Conservation (phyloP, 139 green algal species). For the Medakamo hakoo region DNA sequence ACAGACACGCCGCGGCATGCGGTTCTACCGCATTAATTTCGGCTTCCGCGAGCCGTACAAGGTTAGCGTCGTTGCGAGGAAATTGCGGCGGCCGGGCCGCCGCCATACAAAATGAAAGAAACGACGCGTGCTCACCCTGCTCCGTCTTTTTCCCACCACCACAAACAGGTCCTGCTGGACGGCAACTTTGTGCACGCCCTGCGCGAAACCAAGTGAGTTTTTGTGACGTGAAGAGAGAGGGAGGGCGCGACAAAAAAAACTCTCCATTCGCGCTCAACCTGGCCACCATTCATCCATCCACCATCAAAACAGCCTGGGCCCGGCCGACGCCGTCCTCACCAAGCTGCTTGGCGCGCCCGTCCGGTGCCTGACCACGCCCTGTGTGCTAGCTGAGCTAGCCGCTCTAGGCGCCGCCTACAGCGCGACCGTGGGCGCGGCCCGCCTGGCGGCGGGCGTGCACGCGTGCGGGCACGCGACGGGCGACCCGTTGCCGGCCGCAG, state of each 20-base stretch:
- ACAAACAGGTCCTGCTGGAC: constrained; percentile 54
- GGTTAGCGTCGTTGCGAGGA: constrained; percentile 4
- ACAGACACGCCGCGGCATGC: constrained; percentile 28
- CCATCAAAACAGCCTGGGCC: background rate
- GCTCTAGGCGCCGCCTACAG: constrained; percentile 28
- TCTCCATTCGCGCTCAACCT: background rate
- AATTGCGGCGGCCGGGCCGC: background rate
- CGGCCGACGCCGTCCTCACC: constrained; percentile 21
- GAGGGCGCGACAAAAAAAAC: background rate
- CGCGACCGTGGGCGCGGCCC: background rate
- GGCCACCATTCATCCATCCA: background rate
- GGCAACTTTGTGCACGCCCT: constrained; percentile 63
- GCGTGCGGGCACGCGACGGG: constrained; percentile 40
- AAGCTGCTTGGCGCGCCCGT: constrained; percentile 34
- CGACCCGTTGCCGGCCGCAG: constrained; percentile 14
- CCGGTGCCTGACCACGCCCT: constrained; percentile 46
- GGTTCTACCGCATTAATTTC: constrained; percentile 50
- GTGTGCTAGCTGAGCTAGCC: constrained; percentile 39
- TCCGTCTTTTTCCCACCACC: background rate
- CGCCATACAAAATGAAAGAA: too few species aligned
- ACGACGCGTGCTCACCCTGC: background rate
- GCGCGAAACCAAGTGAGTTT: constrained; percentile 31
- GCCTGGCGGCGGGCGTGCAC: constrained; percentile 26
- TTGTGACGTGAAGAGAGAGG: background rate
- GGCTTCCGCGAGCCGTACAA: constrained; percentile 59